These are phyloP conservation scores for Globisporangium cylindrosporum DNA, from an alignment of 352 stramenopile genomes.

Conservation along the genomic window DNA sequence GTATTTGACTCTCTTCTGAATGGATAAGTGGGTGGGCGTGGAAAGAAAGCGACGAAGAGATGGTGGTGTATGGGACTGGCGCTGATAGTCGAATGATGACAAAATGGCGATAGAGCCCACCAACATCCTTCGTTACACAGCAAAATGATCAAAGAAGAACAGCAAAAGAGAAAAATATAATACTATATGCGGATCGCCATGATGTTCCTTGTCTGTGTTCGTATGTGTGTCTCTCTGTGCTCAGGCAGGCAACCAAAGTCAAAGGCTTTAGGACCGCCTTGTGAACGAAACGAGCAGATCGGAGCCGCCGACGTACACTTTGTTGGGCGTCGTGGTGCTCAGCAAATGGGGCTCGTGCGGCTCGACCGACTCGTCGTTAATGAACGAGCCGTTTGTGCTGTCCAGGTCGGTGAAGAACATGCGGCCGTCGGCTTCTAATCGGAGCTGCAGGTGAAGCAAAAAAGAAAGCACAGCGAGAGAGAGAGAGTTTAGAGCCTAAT, in stretches of 20 bases:
- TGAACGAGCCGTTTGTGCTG: slow-evolving; percentile 76
- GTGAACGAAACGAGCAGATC: slow-evolving; percentile 57
- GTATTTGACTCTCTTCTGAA: not conserved
- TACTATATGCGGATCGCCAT: slow-evolving; percentile 33
- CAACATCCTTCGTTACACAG: not conserved
- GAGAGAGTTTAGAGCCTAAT: not conserved
- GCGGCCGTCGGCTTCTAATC: slow-evolving; percentile 55
- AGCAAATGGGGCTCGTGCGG: slow-evolving; percentile 51
- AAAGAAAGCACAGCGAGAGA: not conserved
- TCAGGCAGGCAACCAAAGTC: not conserved
- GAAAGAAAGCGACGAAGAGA: not conserved
- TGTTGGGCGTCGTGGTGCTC: slow-evolving; percentile 35
- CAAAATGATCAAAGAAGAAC: slow-evolving; percentile 8
- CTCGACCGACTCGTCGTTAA: slow-evolving; percentile 53
- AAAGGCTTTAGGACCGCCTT: slow-evolving; percentile 27
- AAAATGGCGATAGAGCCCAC: not conserved
- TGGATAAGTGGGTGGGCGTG: not conserved
- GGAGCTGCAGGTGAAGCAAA: slow-evolving; percentile 33
- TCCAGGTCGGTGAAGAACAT: slow-evolving; percentile 76
- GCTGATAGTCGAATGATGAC: not conserved
- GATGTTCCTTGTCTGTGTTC: not conserved
- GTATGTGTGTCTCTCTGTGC: not conserved
- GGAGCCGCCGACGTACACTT: slow-evolving; percentile 50
- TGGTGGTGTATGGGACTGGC: not conserved
- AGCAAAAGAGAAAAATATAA: slow-evolving; percentile 28